Conservation (phyloP, 768 basidiomycete species). For the Clathrus columnatus region DNA sequence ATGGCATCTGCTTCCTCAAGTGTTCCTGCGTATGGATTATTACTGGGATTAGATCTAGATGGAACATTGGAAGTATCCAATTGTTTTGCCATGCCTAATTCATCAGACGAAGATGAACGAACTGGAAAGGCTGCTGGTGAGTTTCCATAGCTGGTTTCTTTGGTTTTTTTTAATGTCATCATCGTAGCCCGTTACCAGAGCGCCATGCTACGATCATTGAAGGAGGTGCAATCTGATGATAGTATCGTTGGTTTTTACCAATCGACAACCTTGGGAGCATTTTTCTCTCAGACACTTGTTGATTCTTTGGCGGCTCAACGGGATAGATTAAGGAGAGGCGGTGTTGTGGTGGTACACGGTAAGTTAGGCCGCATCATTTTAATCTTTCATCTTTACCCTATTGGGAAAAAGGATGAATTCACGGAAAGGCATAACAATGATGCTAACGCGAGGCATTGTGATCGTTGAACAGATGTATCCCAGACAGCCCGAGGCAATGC, state of each 20-base stretch:
- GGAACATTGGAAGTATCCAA: conserved; percentile 87
- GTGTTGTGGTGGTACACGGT: conserved; percentile 82
- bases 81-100: conserved; percentile 75
- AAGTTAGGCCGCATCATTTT: conserved; percentile 18
- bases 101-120: conserved; percentile 68
- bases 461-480: conserved; percentile 50
- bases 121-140: conserved; percentile 70
- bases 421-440: conserved; percentile 13
- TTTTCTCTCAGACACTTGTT: conserved; percentile 71
- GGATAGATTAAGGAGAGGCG: conserved; percentile 78
- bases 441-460: conserved; percentile 11
- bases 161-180: too few relatives aligned
- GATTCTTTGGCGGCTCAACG: conserved; percentile 82
- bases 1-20: conserved; percentile 33
- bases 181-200: conserved; percentile 75
- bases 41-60: conserved; percentile 89
- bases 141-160: conserved; percentile 19
- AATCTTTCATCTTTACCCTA: background rate
- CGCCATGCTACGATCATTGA: conserved; percentile 77
- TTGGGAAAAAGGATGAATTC: background rate
- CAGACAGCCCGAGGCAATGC: conserved; percentile 76
- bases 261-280: conserved; percentile 75
- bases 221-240: conserved; percentile 87
- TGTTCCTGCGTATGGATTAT: conserved; percentile 62
- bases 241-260: conserved; percentile 93